phyloP scores from a whole-genome alignment of 2,329 filamentous ascomycete species.

The Fusarium pseudoanthophilum region DNA sequence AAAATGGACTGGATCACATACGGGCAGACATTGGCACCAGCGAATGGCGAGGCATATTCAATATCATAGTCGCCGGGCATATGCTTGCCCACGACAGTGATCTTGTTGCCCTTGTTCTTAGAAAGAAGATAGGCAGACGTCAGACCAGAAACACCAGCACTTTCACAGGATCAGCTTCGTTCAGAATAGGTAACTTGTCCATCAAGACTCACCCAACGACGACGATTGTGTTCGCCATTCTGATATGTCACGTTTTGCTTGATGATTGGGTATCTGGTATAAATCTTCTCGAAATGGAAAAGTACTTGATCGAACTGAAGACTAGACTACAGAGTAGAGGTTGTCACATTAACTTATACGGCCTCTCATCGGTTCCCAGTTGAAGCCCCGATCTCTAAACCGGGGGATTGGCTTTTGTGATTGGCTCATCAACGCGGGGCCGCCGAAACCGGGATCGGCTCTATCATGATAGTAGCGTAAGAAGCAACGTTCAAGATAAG shows the following conservation, averaged over 20 bases:
- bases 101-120: conserved; percentile 54
- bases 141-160: conserved; percentile 63
- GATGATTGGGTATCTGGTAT: not conserved
- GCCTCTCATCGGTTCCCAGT: conserved; percentile 15
- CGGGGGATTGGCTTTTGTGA: conserved; percentile 7
- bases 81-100: conserved; percentile 84
- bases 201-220: conserved; percentile 48
- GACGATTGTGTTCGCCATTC: conserved; percentile 48
- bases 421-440: conserved; percentile 14
- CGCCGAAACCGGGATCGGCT: conserved; percentile 17
- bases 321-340: conserved; percentile 1
- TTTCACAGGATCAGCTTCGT: conserved; percentile 29
- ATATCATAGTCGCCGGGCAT: conserved; percentile 95
- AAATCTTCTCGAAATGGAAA: not conserved
- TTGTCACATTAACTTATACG: conserved; percentile 15
- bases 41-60: conserved; percentile 91
- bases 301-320: not conserved
- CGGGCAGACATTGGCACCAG: conserved; percentile 84
- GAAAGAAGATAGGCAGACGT: conserved; percentile 62
- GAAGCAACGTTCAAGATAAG: conserved; percentile 17
- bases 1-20: conserved; percentile 53
- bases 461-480: not conserved
- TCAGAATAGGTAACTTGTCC: not conserved
- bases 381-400: conserved; percentile 29
- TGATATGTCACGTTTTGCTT: not conserved